phyloP scores from a whole-genome alignment of 805 yeast genomes.

The Candida boidinii region DNA sequence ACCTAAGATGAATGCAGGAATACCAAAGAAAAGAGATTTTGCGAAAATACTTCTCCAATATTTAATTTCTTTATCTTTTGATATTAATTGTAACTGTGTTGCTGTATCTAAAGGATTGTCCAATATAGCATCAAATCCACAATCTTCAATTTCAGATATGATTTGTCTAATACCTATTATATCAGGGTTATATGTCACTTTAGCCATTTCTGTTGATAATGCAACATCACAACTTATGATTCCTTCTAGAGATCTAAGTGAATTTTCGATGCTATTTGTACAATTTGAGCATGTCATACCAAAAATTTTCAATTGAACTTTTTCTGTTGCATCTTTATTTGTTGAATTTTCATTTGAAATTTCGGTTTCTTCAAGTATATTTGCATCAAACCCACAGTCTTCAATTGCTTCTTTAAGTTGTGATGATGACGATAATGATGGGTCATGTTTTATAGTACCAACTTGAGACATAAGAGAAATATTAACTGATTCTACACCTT shows the following conservation, averaged over 20 bases:
- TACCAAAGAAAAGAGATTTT: constrained; percentile 44
- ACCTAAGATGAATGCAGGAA: constrained; percentile 49
- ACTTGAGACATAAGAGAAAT: constrained; percentile 74
- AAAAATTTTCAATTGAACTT: constrained; percentile 27
- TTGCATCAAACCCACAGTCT: constrained; percentile 45
- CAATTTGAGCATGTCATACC: constrained; percentile 63
- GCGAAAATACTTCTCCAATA: constrained; percentile 59
- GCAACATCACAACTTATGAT: constrained; percentile 42
- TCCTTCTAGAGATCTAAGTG: constrained; percentile 37
- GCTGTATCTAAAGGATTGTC: constrained; percentile 45
- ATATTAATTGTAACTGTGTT: constrained; percentile 60
- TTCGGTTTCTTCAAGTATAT: constrained; percentile 10
- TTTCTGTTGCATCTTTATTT: constrained; percentile 3
- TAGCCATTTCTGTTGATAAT: constrained; percentile 45
- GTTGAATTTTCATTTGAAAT: neutral
- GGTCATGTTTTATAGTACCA: constrained; percentile 47
- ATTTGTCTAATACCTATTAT: constrained; percentile 57
- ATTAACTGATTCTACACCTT: constrained; percentile 29
- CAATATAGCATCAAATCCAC: constrained; percentile 45
- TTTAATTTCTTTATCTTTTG: constrained; percentile 61
- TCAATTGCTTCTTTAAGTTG: constrained; percentile 42
- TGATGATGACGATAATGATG: constrained; percentile 25
- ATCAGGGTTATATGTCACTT: constrained; percentile 41
- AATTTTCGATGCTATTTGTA: constrained; percentile 38
- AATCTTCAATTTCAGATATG: constrained; percentile 40